These are phyloP conservation scores for Astraeus odoratus DNA, from an alignment of 768 basidiomycete genomes.

Conservation along the genomic window DNA sequence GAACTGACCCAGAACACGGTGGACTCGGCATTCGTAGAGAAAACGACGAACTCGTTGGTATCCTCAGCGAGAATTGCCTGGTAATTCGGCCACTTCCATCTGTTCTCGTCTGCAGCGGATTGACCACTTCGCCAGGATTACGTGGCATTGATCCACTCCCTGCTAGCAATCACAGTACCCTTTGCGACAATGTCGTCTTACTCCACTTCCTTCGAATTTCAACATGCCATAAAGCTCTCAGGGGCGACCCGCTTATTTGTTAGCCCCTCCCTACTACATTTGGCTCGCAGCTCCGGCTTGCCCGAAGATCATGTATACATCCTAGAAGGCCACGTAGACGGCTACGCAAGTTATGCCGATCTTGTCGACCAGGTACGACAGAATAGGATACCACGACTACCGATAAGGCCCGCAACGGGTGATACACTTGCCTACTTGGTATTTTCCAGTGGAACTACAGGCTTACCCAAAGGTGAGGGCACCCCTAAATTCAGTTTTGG, in stretches of 20 bases:
- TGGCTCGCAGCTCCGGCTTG: slow-evolving; percentile 33
- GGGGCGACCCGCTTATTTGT: slow-evolving; percentile 49
- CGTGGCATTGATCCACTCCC: slow-evolving; percentile 40
- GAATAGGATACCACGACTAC: slow-evolving; percentile 33
- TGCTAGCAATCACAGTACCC: slow-evolving; percentile 44
- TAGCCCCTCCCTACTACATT: slow-evolving; percentile 35
- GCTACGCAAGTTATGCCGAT: slow-evolving; percentile 37
- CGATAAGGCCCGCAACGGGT: slow-evolving; percentile 37
- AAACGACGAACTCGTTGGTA: slow-evolving; percentile 55
- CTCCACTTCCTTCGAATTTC: slow-evolving; percentile 51
- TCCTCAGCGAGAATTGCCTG: slow-evolving; percentile 63
- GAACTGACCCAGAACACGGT: slow-evolving; percentile 37
- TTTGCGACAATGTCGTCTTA: slow-evolving; percentile 48
- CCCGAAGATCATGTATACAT: slow-evolving; percentile 41
- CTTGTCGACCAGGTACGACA: slow-evolving; percentile 35
- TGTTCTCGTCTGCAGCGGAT: neutral
- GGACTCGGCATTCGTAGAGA: slow-evolving; percentile 47
- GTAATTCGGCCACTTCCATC: slow-evolving; percentile 27
- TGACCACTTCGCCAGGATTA: slow-evolving; percentile 40
- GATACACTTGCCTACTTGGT: slow-evolving; percentile 63
- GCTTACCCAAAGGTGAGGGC: slow-evolving; percentile 59
- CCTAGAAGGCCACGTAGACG: slow-evolving; percentile 36
- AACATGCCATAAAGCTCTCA: slow-evolving; percentile 41
- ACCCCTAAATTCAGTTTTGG: too few relatives aligned
- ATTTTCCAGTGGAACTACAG: slow-evolving; percentile 76